Conservation (phyloP, 2,329 filamentous ascomycete genomes). For the Teratosphaeria destructans region DNA sequence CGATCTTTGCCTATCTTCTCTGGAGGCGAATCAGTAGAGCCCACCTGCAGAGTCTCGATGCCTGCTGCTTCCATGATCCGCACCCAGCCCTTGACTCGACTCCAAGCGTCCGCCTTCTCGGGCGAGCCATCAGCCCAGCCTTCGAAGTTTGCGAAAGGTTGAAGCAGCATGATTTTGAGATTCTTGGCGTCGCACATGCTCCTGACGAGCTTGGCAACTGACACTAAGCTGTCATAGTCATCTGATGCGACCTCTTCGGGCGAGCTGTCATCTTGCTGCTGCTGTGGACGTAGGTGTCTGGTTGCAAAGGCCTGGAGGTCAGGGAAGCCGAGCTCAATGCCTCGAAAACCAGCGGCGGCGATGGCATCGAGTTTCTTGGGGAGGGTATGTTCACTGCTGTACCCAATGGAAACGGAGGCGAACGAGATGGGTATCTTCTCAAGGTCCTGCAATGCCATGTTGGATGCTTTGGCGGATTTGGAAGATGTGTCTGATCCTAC, state of each 20-base stretch:
- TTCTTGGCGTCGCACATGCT: constrained; percentile 43
- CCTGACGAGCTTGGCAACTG: constrained; percentile 45
- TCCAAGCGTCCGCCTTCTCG: constrained; percentile 53
- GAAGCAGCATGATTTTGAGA: constrained; percentile 58
- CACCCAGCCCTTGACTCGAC: constrained; percentile 56
- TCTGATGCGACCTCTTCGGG: constrained; percentile 39
- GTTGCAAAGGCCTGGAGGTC: constrained; percentile 57
- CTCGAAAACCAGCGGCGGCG: constrained; percentile 53
- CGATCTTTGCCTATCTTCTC: constrained; percentile 42
- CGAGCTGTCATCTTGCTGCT: constrained; percentile 5
- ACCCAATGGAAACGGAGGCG: constrained; percentile 47
- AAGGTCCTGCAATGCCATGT: constrained; percentile 3
- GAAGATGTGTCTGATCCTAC: neutral
- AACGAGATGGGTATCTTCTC: constrained; percentile 41
- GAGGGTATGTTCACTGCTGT: constrained; percentile 40
- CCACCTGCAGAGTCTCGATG: constrained; percentile 60
- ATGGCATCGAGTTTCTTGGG: constrained; percentile 53
- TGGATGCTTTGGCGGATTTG: neutral
- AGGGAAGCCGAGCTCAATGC: constrained; percentile 64
- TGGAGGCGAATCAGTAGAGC: constrained; percentile 52
- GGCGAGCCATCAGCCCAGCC: constrained; percentile 53
- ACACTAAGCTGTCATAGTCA: constrained; percentile 50
- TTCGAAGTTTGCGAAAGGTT: constrained; percentile 69
- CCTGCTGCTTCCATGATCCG: constrained; percentile 59
- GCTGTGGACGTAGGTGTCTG: constrained; percentile 34